A percentile compares a stretch with the other conserved stretches of the same genome.
These are phyloP conservation scores for Serendipita sp. DNA, from an alignment of 768 basidiomycete species.

Conservation along the genomic window DNA sequence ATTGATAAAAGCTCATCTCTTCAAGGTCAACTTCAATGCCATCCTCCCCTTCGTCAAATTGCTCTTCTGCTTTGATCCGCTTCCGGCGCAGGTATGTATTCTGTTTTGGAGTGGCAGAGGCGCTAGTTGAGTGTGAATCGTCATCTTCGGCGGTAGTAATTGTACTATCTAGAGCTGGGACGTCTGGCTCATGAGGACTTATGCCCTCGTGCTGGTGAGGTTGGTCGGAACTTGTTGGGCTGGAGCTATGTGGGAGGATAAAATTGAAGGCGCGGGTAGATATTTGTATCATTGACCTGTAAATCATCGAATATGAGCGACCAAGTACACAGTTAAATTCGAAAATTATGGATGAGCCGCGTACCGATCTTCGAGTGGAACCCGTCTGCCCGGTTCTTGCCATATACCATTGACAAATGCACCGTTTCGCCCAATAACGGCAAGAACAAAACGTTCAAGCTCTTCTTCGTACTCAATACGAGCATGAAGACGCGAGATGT, in stretches of 20 bases:
- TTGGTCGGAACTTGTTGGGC: slow-evolving; percentile 22
- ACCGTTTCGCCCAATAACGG: slow-evolving; percentile 90
- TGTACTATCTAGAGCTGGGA: neutral
- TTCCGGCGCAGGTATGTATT: neutral
- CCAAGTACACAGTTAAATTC: neutral
- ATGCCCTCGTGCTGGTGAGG: neutral
- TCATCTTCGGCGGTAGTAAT: slow-evolving; percentile 11
- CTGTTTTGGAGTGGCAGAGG: neutral
- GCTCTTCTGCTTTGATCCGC: neutral
- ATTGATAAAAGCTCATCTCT: neutral
- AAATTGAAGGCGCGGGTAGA: slow-evolving; percentile 95
- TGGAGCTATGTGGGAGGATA: slow-evolving; percentile 75
- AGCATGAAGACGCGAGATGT: slow-evolving; percentile 92
- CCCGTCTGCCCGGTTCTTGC: slow-evolving; percentile 73
- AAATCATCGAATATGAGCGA: slow-evolving; percentile 8
- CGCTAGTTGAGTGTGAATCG: slow-evolving; percentile 6
- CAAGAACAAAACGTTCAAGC: slow-evolving; percentile 72
- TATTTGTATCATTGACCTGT: slow-evolving; percentile 89
- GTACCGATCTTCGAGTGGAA: slow-evolving; percentile 74
- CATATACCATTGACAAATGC: slow-evolving; percentile 98
- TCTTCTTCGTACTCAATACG: slow-evolving; percentile 89
- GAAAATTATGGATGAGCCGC: slow-evolving; percentile 11
- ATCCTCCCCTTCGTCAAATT: neutral
- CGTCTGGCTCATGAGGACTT: neutral
- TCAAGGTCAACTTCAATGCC: neutral